Percentiles rank a stretch among this genome's conserved stretches.
Evolutionary conservation across 768 basidiomycete genomes (phyloP).

Genomic region (Mycena crocata): DNA sequence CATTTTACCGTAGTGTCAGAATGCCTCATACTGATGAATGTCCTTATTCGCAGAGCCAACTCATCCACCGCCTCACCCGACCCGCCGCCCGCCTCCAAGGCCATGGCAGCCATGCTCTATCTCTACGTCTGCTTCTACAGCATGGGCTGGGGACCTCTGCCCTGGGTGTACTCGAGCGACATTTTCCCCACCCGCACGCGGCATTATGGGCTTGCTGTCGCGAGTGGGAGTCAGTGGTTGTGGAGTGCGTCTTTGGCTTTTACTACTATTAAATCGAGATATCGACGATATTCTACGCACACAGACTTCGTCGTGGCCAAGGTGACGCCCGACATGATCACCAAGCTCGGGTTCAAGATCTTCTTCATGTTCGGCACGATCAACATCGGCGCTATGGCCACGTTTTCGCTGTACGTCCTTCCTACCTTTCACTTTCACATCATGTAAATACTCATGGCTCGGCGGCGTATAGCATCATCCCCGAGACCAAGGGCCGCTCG

Average conservation of each 20-base stretch:
- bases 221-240: constrained; percentile 85
- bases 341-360: constrained; percentile 75
- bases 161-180: constrained; percentile 77
- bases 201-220: constrained; percentile 82
- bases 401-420: constrained; percentile 69
- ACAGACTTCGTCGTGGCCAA: constrained; percentile 83
- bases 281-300: too few relatives aligned
- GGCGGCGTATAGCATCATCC: constrained; percentile 61
- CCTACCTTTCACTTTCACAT: neutral
- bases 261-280: too few relatives aligned
- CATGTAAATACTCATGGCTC: neutral
- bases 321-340: constrained; percentile 71
- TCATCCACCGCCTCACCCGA: constrained; percentile 38
- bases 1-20: too few relatives aligned
- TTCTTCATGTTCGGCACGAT: constrained; percentile 83
- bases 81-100: constrained; percentile 72
- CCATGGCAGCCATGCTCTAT: constrained; percentile 89
- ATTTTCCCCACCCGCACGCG: constrained; percentile 90
- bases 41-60: too few relatives aligned
- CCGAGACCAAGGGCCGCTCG: constrained; percentile 70
- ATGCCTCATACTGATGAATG: too few relatives aligned
- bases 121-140: constrained; percentile 91
- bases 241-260: constrained; percentile 65
- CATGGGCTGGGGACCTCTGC: constrained; percentile 82
- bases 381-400: constrained; percentile 77